A percentile compares a stretch with the other conserved stretches of the same genome.
Evolutionary conservation across 2,329 filamentous ascomycete species (phyloP).

Genomic region (Sporothrix pseudoabietina): DNA sequence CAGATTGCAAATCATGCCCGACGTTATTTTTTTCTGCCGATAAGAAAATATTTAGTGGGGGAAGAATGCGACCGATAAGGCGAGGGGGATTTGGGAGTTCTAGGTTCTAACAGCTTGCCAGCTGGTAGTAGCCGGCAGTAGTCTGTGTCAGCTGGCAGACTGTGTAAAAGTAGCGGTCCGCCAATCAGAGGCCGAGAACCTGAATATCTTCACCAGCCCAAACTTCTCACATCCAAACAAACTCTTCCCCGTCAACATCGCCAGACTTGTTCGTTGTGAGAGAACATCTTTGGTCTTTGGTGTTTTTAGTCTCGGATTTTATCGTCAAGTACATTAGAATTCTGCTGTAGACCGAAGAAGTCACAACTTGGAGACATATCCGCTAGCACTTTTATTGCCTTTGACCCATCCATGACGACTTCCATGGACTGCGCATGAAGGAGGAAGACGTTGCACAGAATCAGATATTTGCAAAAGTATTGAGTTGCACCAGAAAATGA

Average conservation of each 20-base stretch:
- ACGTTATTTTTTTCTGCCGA: constrained; percentile 28
- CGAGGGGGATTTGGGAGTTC: neutral
- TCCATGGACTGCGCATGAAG: too few relatives aligned
- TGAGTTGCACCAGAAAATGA: neutral
- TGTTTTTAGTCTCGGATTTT: too few relatives aligned
- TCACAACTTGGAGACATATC: too few relatives aligned
- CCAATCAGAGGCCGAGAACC: neutral
- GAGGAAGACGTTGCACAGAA: neutral
- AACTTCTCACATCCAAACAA: neutral
- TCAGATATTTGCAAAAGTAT: neutral
- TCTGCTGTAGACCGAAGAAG: too few relatives aligned
- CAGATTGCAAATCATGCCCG: constrained; percentile 16
- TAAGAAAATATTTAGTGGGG: constrained; percentile 28
- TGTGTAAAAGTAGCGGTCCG: neutral
- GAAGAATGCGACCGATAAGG: neutral
- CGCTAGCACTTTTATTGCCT: too few relatives aligned
- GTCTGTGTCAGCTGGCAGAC: neutral
- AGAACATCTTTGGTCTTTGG: neutral
- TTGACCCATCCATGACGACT: neutral
- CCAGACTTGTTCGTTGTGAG: neutral
- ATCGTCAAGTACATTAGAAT: too few relatives aligned
- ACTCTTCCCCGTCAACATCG: neutral
- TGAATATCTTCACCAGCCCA: neutral
- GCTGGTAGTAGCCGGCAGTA: constrained; percentile 15
- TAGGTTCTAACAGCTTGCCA: neutral